phyloP scores from a whole-genome alignment of 73 alveolate species.

The Urostyla sp. region DNA sequence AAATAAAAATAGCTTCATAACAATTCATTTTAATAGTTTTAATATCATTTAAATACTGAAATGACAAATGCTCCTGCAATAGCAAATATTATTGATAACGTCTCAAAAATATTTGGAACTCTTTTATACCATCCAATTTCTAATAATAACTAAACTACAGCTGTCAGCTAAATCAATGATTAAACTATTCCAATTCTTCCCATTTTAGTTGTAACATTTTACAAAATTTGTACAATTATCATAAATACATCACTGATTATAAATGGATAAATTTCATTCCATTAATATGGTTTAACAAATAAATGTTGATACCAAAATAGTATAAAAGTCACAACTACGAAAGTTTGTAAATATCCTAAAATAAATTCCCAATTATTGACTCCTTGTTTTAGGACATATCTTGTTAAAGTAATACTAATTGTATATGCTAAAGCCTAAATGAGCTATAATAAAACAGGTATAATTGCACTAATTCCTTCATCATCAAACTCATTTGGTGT shows the following conservation, averaged over 20 bases:
- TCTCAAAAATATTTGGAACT: background rate
- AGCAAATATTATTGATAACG: background rate
- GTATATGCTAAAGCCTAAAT: background rate
- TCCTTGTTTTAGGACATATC: background rate
- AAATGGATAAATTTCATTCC: background rate
- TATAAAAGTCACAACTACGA: background rate
- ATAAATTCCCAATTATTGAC: background rate
- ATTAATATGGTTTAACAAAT: slow-evolving; percentile 1
- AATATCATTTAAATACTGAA: too few relatives aligned
- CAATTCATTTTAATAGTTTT: too few relatives aligned
- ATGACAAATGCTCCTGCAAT: slow-evolving; percentile 10
- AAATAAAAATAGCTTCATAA: too few relatives aligned
- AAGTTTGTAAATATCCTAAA: background rate
- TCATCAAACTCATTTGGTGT: background rate
- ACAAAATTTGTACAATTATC: background rate
- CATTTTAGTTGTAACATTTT: background rate
- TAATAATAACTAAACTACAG: background rate
- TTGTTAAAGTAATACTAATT: background rate
- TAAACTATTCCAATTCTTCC: slow-evolving; percentile 12
- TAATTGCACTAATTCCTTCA: background rate
- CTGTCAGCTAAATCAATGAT: slow-evolving; percentile 8
- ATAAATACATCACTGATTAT: background rate
- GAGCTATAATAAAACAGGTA: background rate
- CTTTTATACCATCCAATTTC: background rate
- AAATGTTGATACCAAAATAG: background rate